Percentiles rank a stretch among this genome's conserved stretches.
Conservation (phyloP, 768 basidiomycete genomes). For the Mycena rebaudengoi region DNA sequence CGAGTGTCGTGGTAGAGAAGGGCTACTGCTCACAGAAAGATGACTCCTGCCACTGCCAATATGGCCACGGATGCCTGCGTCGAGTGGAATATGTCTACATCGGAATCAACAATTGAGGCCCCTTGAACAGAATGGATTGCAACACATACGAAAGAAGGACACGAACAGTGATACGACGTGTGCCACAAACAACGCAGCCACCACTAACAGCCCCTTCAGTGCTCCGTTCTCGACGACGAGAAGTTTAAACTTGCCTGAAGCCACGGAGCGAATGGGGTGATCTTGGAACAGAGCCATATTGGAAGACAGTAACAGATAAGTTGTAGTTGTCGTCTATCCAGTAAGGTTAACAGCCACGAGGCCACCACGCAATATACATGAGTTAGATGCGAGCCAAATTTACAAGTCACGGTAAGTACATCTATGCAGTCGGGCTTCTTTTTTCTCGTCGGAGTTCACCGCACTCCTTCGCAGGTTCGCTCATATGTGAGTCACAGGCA, state of each 20-base stretch:
- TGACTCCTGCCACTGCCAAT: slow-evolving; percentile 69
- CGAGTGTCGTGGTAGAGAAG: no score
- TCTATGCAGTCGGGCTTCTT: neutral
- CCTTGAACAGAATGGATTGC: neutral
- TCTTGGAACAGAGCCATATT: slow-evolving; percentile 64
- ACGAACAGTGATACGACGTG: slow-evolving; percentile 62
- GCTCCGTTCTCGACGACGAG: neutral
- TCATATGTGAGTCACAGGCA: slow-evolving; percentile 16
- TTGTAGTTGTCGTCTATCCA: slow-evolving; percentile 10
- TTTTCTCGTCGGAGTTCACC: slow-evolving; percentile 5
- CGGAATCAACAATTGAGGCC: slow-evolving; percentile 3
- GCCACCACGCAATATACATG: slow-evolving; percentile 27
- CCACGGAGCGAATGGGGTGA: slow-evolving; percentile 54
- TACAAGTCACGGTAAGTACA: neutral
- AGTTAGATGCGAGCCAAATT: slow-evolving; percentile 13
- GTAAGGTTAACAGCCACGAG: slow-evolving; percentile 26
- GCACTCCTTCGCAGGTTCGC: neutral
- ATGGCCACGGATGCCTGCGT: slow-evolving; percentile 80
- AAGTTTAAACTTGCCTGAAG: slow-evolving; percentile 43
- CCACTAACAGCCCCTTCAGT: slow-evolving; percentile 42
- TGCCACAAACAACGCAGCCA: slow-evolving; percentile 55
- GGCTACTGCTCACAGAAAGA: slow-evolving; percentile 77
- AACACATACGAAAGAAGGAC: slow-evolving; percentile 52
- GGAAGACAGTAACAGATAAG: neutral
- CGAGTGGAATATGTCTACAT: slow-evolving; percentile 69